A percentile compares a stretch with the other conserved stretches of the same genome.
Conservation (phyloP, 2,329 filamentous ascomycete genomes). For the Penicillium crustosum region DNA sequence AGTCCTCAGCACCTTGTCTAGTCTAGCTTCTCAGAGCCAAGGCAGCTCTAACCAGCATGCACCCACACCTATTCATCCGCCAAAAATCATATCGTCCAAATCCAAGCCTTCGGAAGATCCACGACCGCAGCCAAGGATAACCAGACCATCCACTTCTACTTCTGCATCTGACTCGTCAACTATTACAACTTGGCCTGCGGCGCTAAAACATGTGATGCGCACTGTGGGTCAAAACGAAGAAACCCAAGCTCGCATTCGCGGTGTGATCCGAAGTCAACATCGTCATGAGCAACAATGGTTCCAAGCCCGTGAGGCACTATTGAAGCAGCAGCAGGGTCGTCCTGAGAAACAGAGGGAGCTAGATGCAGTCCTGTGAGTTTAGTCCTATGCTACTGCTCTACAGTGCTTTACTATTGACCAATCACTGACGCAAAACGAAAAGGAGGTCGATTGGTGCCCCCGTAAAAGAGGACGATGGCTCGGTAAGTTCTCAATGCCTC, state of each 20-base stretch:
- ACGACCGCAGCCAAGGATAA: constrained; percentile 5
- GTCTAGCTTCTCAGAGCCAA: constrained; percentile 31
- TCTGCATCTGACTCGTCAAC: constrained; percentile 42
- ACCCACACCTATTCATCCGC: constrained; percentile 8
- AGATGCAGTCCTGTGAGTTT: constrained; percentile 55
- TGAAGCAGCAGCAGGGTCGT: constrained; percentile 53
- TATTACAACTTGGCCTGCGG: constrained; percentile 54
- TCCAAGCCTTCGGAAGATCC: not conserved
- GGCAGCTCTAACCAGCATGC: constrained; percentile 2
- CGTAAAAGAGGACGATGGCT: constrained; percentile 29
- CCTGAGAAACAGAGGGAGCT: constrained; percentile 55
- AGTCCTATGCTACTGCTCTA: not conserved
- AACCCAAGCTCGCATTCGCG: constrained; percentile 47
- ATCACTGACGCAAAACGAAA: not conserved
- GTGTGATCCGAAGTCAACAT: constrained; percentile 64
- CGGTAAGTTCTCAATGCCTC: constrained; percentile 26
- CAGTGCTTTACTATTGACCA: not conserved
- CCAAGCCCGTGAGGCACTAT: constrained; percentile 51
- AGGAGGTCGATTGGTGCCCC: constrained; percentile 50
- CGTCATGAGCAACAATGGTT: constrained; percentile 64
- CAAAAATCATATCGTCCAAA: constrained; percentile 1
- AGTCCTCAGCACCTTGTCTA: constrained; percentile 44
- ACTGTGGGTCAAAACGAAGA: constrained; percentile 48
- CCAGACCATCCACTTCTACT: constrained; percentile 9
- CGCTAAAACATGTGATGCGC: constrained; percentile 53